phyloP scores from a whole-genome alignment of 1,139 yeast species.

The Kurtzmaniella quercitrusa region DNA sequence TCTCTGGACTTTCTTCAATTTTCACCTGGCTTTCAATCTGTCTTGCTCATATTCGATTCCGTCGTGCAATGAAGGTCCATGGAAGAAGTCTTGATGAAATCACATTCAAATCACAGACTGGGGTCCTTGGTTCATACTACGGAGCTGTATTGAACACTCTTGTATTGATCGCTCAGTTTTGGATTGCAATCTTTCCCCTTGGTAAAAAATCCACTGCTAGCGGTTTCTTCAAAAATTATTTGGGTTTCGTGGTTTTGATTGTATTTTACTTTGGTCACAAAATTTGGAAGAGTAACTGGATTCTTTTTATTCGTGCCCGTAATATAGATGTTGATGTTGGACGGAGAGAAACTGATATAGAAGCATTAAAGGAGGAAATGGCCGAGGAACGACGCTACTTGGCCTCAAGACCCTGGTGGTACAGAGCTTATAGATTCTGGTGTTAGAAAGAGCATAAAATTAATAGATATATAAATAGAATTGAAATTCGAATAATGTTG shows the following conservation, averaged over 20 bases:
- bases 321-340: constrained; percentile 41
- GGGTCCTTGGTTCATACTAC: constrained; percentile 50
- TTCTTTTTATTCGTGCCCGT: constrained; percentile 26
- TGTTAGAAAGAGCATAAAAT: constrained; percentile 16
- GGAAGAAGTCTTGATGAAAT: constrained; percentile 48
- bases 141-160: constrained; percentile 44
- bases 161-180: constrained; percentile 54
- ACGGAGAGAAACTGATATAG: constrained; percentile 38
- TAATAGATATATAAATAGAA: background rate
- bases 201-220: constrained; percentile 32
- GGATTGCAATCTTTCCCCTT: constrained; percentile 37
- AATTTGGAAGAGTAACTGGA: constrained; percentile 39
- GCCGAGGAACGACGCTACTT: constrained; percentile 32
- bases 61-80: constrained; percentile 28
- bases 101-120: constrained; percentile 51
- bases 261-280: constrained; percentile 39
- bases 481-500: no score
- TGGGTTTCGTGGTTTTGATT: constrained; percentile 35
- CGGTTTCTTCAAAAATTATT: constrained; percentile 31
- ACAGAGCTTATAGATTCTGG: constrained; percentile 33
- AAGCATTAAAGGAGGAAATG: constrained; percentile 38
- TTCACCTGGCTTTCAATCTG: constrained; percentile 39
- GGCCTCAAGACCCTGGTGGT: constrained; percentile 27
- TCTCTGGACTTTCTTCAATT: constrained; percentile 35
- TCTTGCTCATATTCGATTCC: constrained; percentile 33